These are phyloP conservation scores for Copromyces sp. DNA, from an alignment of 495 filamentous ascomycete species.

Conservation along the genomic window DNA sequence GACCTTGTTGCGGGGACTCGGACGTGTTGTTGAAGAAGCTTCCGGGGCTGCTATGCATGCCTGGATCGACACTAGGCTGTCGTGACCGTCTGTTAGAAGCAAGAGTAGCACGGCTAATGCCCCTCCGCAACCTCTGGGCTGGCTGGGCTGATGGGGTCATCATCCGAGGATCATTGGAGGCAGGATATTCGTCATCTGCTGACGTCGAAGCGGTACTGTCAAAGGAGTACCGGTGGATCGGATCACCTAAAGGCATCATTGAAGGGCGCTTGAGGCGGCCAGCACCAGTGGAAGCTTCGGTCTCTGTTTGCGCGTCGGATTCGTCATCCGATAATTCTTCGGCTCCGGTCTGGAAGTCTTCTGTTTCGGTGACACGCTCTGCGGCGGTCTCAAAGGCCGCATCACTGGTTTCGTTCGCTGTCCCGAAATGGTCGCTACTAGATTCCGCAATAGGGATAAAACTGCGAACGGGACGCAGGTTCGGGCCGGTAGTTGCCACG, in stretches of 20 bases:
- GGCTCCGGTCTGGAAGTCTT: constrained; percentile 84
- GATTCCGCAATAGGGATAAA: constrained; percentile 21
- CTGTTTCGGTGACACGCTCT: constrained; percentile 76
- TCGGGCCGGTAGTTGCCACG: constrained; percentile 4
- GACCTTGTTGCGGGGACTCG: constrained; percentile 46
- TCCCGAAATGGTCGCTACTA: constrained; percentile 63
- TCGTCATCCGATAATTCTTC: constrained; percentile 73
- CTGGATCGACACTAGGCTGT: constrained; percentile 53
- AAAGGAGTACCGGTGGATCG: constrained; percentile 53
- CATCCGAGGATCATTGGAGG: constrained; percentile 21
- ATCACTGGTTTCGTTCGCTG: constrained; percentile 74
- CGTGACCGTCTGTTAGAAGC: constrained; percentile 49
- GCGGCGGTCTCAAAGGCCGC: constrained; percentile 80
- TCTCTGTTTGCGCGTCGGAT: constrained; percentile 83
- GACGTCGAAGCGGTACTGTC: constrained; percentile 87
- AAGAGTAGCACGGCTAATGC: constrained; percentile 46
- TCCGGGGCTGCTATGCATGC: constrained; percentile 39
- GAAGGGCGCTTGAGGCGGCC: constrained; percentile 29
- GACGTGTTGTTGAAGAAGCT: constrained; percentile 43
- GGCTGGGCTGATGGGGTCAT: constrained; percentile 52
- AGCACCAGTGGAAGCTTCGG: constrained; percentile 34
- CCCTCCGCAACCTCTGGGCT: constrained; percentile 59
- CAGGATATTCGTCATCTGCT: constrained; percentile 53
- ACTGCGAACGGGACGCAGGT: constrained; percentile 5
- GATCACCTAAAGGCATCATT: constrained; percentile 18